phyloP scores from a whole-genome alignment of 768 basidiomycete species.

The Leccinum arenicola region DNA sequence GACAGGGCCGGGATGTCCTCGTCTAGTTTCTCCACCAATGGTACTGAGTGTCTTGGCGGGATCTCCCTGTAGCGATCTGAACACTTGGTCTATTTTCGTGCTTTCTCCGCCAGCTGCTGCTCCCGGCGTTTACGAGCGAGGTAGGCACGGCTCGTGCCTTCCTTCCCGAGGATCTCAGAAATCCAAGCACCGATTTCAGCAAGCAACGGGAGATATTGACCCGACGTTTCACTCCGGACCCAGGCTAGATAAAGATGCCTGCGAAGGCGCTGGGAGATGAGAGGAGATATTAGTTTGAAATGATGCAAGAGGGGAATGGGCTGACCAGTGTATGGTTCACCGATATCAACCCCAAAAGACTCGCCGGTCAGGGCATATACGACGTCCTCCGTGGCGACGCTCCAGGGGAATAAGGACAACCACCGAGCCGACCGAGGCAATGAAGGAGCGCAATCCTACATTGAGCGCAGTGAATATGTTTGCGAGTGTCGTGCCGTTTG shows the following conservation, averaged over 20 bases:
- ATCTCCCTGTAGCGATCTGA: conserved; percentile 20
- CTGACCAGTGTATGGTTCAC: conserved; percentile 28
- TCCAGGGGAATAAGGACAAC: conserved; percentile 73
- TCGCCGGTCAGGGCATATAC: too few species aligned
- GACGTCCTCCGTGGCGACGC: too few species aligned
- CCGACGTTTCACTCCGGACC: conserved; percentile 20
- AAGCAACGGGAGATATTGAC: conserved; percentile 51
- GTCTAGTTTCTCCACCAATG: rapidly evolving
- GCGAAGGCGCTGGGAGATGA: neutral
- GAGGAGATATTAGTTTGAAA: neutral
- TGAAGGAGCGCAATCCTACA: conserved; percentile 77
- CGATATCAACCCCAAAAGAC: conserved; percentile 36
- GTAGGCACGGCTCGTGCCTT: conserved; percentile 52
- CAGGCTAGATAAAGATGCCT: too few species aligned
- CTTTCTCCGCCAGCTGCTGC: too few species aligned
- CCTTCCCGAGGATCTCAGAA: conserved; percentile 57
- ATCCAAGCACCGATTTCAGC: conserved; percentile 84
- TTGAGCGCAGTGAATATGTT: conserved; percentile 72
- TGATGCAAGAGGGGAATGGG: neutral
- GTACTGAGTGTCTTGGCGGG: too few species aligned
- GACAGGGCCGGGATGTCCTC: too few species aligned
- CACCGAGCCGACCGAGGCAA: conserved; percentile 78
- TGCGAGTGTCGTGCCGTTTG: conserved; percentile 77
- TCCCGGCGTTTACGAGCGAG: too few species aligned
- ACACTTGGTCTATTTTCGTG: too few species aligned